A percentile compares a stretch with the other conserved stretches of the same genome.
These are phyloP conservation scores for Yamadazyma atlantica DNA, from an alignment of 1,139 yeast genomes.

Conservation along the genomic window DNA sequence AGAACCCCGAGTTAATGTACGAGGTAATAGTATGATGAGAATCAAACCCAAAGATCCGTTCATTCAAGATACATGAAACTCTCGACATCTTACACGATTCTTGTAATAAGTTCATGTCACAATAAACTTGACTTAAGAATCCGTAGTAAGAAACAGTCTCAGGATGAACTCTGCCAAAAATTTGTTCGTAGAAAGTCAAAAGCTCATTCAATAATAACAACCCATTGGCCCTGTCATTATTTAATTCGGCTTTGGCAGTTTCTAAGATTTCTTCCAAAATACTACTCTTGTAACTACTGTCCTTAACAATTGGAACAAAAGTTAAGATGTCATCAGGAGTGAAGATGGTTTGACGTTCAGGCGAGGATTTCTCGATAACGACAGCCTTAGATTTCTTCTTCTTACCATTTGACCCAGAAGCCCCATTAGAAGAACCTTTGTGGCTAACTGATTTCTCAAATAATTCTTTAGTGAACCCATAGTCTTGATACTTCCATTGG, in stretches of 20 bases:
- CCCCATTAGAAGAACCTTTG: too few species aligned
- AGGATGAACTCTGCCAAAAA: constrained; percentile 77
- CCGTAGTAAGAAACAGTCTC: constrained; percentile 75
- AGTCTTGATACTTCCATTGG: constrained; percentile 69
- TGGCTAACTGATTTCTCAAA: constrained; percentile 38
- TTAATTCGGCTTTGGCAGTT: constrained; percentile 57
- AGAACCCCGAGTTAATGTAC: constrained; percentile 70
- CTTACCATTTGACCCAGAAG: constrained; percentile 16
- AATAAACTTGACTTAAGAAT: constrained; percentile 64
- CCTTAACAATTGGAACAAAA: constrained; percentile 73
- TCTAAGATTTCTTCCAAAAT: constrained; percentile 80
- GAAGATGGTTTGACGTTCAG: constrained; percentile 42
- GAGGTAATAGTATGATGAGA: constrained; percentile 73
- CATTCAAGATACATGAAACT: constrained; percentile 70
- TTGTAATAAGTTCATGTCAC: constrained; percentile 54
- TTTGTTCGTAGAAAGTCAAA: constrained; percentile 73
- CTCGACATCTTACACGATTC: constrained; percentile 72
- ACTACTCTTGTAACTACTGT: constrained; percentile 63
- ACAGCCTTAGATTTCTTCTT: constrained; percentile 21
- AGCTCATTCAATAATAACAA: constrained; percentile 66
- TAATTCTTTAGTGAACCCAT: constrained; percentile 47
- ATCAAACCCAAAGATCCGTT: constrained; percentile 80
- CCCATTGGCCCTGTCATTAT: constrained; percentile 49
- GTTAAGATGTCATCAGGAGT: constrained; percentile 61
- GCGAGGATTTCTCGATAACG: constrained; percentile 20